Base-by-base conservation (phyloP, 257 asterid genomes). In the Mitragyna speciosa region DNA sequence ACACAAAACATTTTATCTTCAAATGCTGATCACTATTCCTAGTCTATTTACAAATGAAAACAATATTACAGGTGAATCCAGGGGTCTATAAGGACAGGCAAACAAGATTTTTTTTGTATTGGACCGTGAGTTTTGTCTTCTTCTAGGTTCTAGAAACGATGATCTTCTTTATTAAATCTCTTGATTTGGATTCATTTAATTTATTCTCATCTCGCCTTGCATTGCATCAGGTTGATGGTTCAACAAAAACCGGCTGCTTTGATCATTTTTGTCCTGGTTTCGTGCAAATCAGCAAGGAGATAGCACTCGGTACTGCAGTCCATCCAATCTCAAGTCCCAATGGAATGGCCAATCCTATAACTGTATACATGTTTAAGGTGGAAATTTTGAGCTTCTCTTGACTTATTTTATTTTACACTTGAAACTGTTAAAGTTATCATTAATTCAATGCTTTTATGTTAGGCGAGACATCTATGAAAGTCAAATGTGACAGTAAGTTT, bases 241-340 rank as follows among this genome's bases (percentile, higher is more conserved):
- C 77, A 1, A 6, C 12, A 20, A 7, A 72, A 30, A 72, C 64
- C 0, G 76, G 76, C 11, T 72, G 76, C 47, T 72, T 72, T 49
- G 64, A 72, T 30, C 39, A 56, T 15, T 48, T 54, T 28, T 72
- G 76, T 28, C 76, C 64, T 31, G 76, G 76, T 49, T 72, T 91
- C 61, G 86, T 93, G 10, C 97, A 93, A 82, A 88, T 88, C 4
- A 90, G 82, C 87, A 78, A 76, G 41, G 88, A 89, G 71, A 85
- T 90, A 20, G 97, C 96, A 0, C 91, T 91, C 16, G 97, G 97
- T 59, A 93, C 88, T 59, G 92, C 92, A 16, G 86, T 91, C 78
- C 82, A 89, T 78, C 97, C 95, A 6, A 86, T 90, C 41, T 89
- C 96, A 59, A 75, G 79, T 8, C 89, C 88, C 45, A 74, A 48